Conservation (phyloP, 1,139 yeast species). For the Dujonia santamariae region DNA sequence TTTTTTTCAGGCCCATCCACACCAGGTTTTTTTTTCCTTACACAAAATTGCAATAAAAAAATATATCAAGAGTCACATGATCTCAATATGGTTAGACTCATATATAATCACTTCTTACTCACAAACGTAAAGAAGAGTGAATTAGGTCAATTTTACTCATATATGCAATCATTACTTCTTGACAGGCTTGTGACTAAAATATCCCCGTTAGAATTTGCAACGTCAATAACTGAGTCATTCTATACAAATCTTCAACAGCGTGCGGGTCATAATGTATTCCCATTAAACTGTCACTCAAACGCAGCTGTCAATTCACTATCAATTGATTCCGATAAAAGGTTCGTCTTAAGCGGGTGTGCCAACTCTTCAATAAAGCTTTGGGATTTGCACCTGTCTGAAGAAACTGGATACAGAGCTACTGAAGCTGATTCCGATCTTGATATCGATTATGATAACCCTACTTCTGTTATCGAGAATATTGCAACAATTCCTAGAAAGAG, state of each 20-base stretch:
- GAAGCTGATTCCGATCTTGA: slow-evolving; percentile 10
- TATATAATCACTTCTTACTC: too few species aligned
- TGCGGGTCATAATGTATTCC: slow-evolving; percentile 29
- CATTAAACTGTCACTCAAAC: slow-evolving; percentile 34
- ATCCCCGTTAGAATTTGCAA: slow-evolving; percentile 33
- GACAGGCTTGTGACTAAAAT: slow-evolving; percentile 31
- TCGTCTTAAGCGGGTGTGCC: slow-evolving; percentile 69
- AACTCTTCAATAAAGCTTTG: slow-evolving; percentile 70
- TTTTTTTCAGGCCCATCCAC: too few species aligned
- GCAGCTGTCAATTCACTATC: slow-evolving; percentile 65
- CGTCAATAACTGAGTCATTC: slow-evolving; percentile 38
- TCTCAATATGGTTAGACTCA: too few species aligned
- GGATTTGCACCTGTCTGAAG: slow-evolving; percentile 31
- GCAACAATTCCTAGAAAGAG: slow-evolving; percentile 52
- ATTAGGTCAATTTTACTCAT: too few species aligned
- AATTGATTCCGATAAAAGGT: slow-evolving; percentile 55
- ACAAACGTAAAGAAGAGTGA: too few species aligned
- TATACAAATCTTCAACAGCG: slow-evolving; percentile 29
- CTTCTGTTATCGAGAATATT: slow-evolving; percentile 18
- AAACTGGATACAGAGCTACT: slow-evolving; percentile 11
- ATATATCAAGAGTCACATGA: not conserved
- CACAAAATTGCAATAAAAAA: not conserved
- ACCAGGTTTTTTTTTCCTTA: too few species aligned
- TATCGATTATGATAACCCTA: slow-evolving; percentile 23
- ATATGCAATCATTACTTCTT: slow-evolving; percentile 38